Base-by-base conservation (phyloP, 108 stramenopile species). In the Bacterosira constricta region DNA sequence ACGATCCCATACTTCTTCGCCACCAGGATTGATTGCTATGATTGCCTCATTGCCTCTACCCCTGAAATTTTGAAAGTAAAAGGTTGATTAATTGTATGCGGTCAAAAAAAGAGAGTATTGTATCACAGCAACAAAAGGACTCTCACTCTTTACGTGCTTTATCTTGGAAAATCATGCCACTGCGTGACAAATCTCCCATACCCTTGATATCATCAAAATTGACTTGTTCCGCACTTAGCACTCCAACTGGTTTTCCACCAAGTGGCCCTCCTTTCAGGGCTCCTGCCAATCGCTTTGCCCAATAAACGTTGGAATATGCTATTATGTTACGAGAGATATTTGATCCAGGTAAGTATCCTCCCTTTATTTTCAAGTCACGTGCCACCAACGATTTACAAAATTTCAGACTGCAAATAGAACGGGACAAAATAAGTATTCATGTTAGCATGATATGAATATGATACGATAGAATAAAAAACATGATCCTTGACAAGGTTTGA, bases 281-380 rank as follows among this genome's bases (percentile, higher is more conserved):
- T 29, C 69, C 49, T 6, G 90, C 87, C 54, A 90, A 64, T 57
- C 85, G 77, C 75, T 96, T 96, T 8, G 93, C 92, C 92, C 92
- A 96, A 65, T 91, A 96, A 15, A 96, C 66, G 56, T 96, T 96
- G 66, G 87, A 79, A 68, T 86, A 96, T 18, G 84, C 90, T 54
- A 96, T 76, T 50, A 94, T 77, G 41, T 96, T 85, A 13, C 93
- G 69, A 20, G 85, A 83, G 13, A 96, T 69, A 8, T 91, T 85
- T 8, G 85, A 85, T n/a, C 96, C 96, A 2, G 96, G 96, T 35
- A 83, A 84, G 81, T 93, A 96, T 17, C 92, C 95, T 2, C 89
- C 92, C 63, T 82, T 68, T 25, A 90, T 81, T 35, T 77, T 74
- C n/a, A 96, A 69, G 73, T 96, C 93, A 35, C 61, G 69, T 2